phyloP scores from a whole-genome alignment of 306 rosid species.

The Sphenostylis stenocarpa region DNA sequence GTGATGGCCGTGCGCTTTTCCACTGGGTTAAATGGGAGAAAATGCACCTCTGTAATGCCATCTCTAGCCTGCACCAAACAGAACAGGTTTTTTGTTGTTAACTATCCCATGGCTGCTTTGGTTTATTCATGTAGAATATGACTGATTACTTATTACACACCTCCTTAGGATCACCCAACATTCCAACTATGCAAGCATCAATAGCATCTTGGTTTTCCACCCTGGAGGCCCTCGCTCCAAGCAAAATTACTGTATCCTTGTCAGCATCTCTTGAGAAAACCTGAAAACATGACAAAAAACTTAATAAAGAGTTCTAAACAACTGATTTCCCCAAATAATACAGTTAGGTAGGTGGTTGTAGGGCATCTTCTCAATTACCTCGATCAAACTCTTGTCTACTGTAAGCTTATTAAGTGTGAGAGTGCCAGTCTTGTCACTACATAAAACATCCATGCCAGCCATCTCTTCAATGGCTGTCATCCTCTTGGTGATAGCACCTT shows the following conservation, averaged over 20 bases:
- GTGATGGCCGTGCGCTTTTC: conserved; percentile 96
- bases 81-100: not conserved
- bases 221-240: conserved; percentile 88
- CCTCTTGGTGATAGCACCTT: conserved; percentile 96
- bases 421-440: conserved; percentile 95
- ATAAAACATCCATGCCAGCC: conserved; percentile 97
- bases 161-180: conserved; percentile 96
- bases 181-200: conserved; percentile 92
- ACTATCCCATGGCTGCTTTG: no score
- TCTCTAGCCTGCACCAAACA: conserved; percentile 68
- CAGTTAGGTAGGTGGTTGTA: not conserved
- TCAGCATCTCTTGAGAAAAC: conserved; percentile 62
- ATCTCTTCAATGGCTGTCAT: conserved; percentile 97
- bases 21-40: conserved; percentile 89
- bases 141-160: conserved; percentile 26
- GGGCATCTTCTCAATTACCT: conserved; percentile 39
- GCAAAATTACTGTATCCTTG: conserved; percentile 56
- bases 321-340: not conserved
- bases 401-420: conserved; percentile 86
- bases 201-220: conserved; percentile 93
- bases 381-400: conserved; percentile 71
- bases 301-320: not conserved
- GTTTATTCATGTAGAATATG: no score
- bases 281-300: conserved; percentile 30
- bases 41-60: conserved; percentile 73